phyloP scores from a whole-genome alignment of 495 filamentous ascomycete species.

The Xylaria curta region DNA sequence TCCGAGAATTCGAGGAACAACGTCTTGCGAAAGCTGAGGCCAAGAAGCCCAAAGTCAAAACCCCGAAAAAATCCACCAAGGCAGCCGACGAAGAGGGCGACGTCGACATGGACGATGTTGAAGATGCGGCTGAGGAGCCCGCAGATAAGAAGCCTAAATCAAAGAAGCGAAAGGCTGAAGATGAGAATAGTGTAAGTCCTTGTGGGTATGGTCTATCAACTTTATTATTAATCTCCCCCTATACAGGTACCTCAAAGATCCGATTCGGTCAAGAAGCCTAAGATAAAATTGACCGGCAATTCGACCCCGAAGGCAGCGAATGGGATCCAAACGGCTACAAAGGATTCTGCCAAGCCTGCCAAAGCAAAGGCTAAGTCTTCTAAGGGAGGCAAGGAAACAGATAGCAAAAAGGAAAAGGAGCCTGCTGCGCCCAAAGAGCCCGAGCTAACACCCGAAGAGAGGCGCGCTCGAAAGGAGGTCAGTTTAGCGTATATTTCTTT shows the following conservation, averaged over 20 bases:
- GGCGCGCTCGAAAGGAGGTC: slow-evolving; percentile 64
- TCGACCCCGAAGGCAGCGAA: slow-evolving; percentile 61
- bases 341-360: slow-evolving; percentile 51
- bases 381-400: slow-evolving; percentile 69
- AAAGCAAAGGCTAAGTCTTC: slow-evolving; percentile 64
- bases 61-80: slow-evolving; percentile 70
- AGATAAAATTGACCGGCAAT: slow-evolving; percentile 64
- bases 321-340: slow-evolving; percentile 48
- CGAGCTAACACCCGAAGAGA: slow-evolving; percentile 57
- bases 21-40: slow-evolving; percentile 62
- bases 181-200: slow-evolving; percentile 67
- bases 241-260: slow-evolving; percentile 67
- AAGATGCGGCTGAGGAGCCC: slow-evolving; percentile 52
- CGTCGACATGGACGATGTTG: slow-evolving; percentile 76
- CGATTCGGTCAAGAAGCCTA: slow-evolving; percentile 70
- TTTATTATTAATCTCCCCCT: slow-evolving; percentile 35
- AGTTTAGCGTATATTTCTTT: slow-evolving; percentile 28
- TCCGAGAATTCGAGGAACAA: slow-evolving; percentile 70
- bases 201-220: background rate
- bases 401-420: slow-evolving; percentile 69
- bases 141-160: slow-evolving; percentile 63
- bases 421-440: slow-evolving; percentile 52
- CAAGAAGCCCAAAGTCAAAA: slow-evolving; percentile 66
- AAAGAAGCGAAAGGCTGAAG: slow-evolving; percentile 76
- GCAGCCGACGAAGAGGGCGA: slow-evolving; percentile 65